Conservation (phyloP, 345 rosid genomes). For the Raphanus raphanistrum region DNA sequence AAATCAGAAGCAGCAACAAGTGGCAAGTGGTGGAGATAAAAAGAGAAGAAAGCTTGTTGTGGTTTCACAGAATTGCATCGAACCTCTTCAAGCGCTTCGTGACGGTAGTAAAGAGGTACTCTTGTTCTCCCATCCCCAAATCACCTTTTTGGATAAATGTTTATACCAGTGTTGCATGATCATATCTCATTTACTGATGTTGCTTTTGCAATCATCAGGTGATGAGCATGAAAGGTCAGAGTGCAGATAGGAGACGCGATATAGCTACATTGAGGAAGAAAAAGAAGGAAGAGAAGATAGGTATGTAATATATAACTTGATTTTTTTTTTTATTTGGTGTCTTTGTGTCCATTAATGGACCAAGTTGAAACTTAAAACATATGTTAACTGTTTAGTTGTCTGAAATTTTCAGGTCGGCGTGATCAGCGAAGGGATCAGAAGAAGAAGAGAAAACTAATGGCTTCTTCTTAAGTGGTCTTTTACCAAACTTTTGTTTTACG, state of each 20-base stretch:
- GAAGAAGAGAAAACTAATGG: conserved; percentile 41
- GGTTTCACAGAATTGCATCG: conserved; percentile 80
- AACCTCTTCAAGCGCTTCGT: conserved; percentile 95
- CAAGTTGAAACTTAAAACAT: background rate
- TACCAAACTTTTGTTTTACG: background rate
- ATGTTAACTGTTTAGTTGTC: conserved; percentile 19
- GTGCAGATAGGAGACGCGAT: conserved; percentile 55
- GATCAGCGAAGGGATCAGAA: conserved; percentile 76
- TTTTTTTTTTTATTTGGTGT: background rate
- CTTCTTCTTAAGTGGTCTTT: conserved; percentile 31
- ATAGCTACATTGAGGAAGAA: conserved; percentile 54
- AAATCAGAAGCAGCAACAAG: conserved; percentile 43
- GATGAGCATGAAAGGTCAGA: conserved; percentile 55
- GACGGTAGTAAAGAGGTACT: conserved; percentile 68
- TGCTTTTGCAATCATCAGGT: conserved; percentile 42
- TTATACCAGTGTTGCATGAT: background rate
- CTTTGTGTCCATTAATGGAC: no score
- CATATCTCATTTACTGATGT: background rate
- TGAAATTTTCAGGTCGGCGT: conserved; percentile 56
- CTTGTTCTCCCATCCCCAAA: no score
- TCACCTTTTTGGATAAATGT: background rate
- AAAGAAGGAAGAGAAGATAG: conserved; percentile 80
- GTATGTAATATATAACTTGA: conserved; percentile 38
- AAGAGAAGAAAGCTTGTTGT: conserved; percentile 67
- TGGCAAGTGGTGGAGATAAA: conserved; percentile 38